phyloP scores from a whole-genome alignment of 2,329 filamentous ascomycete genomes.

The Keithomyces neogunnii region DNA sequence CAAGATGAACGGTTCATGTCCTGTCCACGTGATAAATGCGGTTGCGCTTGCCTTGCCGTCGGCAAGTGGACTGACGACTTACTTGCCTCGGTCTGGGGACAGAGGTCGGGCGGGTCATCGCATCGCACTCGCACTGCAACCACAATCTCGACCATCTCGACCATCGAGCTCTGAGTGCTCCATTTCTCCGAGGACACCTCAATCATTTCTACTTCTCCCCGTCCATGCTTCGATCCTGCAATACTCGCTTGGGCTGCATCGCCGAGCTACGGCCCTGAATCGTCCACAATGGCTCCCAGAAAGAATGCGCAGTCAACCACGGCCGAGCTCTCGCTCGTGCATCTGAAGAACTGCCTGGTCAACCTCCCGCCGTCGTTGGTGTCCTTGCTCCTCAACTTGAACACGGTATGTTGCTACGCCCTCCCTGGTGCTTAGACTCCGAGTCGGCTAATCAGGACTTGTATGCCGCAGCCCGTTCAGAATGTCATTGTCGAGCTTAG shows the following conservation, averaged over 20 bases:
- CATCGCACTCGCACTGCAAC: not conserved
- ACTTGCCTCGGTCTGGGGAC: slow-evolving; percentile 2
- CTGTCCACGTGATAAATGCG: too few species aligned
- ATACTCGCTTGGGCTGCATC: not conserved
- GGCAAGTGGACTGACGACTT: slow-evolving; percentile 22
- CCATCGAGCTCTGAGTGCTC: too few species aligned
- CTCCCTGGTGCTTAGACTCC: not conserved
- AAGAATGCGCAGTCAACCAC: slow-evolving; percentile 55
- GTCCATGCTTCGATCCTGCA: not conserved
- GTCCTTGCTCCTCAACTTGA: slow-evolving; percentile 76
- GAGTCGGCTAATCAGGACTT: too few species aligned
- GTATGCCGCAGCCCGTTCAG: slow-evolving; percentile 61
- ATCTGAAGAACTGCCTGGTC: slow-evolving; percentile 89
- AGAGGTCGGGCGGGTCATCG: not conserved
- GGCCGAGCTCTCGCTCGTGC: slow-evolving; percentile 77
- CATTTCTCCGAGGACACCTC: too few species aligned
- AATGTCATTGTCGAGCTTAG: slow-evolving; percentile 93
- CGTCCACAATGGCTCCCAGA: slow-evolving; percentile 34
- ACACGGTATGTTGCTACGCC: slow-evolving; percentile 59
- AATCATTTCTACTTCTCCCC: not conserved
- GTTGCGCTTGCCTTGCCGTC: slow-evolving; percentile 7
- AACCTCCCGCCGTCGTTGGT: slow-evolving; percentile 84
- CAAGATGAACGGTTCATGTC: too few species aligned
- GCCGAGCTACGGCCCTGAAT: slow-evolving; percentile 1
- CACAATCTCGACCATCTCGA: too few species aligned